These are phyloP conservation scores for Leccinum ochraceum DNA, from an alignment of 768 basidiomycete species.

Conservation along the genomic window DNA sequence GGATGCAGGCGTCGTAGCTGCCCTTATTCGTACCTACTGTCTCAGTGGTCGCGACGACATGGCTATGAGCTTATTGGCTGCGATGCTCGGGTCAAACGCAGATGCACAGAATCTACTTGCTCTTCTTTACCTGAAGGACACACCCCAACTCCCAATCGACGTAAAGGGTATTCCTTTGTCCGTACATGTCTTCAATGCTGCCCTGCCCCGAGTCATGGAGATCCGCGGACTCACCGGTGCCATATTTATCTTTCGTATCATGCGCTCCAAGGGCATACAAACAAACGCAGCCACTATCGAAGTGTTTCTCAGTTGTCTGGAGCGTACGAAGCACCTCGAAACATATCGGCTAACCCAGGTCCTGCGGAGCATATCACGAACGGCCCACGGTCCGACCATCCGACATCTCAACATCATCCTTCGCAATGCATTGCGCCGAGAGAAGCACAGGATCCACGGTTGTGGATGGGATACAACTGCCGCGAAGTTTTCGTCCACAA, in stretches of 20 bases:
- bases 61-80: slow-evolving; percentile 54
- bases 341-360: slow-evolving; percentile 50
- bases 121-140: slow-evolving; percentile 23
- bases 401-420: slow-evolving; percentile 59
- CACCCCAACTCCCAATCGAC: slow-evolving; percentile 22
- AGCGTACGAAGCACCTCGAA: slow-evolving; percentile 41
- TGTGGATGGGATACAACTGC: slow-evolving; percentile 49
- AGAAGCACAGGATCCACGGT: slow-evolving; percentile 47
- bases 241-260: slow-evolving; percentile 49
- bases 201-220: slow-evolving; percentile 51
- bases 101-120: slow-evolving; percentile 24
- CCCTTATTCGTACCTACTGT: slow-evolving; percentile 60
- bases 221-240: slow-evolving; percentile 51
- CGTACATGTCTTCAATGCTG: slow-evolving; percentile 58
- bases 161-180: slow-evolving; percentile 38
- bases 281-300: slow-evolving; percentile 58
- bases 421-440: slow-evolving; percentile 49
- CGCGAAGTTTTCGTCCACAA: slow-evolving; percentile 39
- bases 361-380: slow-evolving; percentile 47
- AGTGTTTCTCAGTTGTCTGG: slow-evolving; percentile 55
- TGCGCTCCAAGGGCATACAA: slow-evolving; percentile 50
- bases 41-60: slow-evolving; percentile 44
- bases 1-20: slow-evolving; percentile 48
- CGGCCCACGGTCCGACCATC: slow-evolving; percentile 47
- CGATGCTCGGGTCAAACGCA: slow-evolving; percentile 40